Evolutionary conservation across 495 filamentous ascomycete genomes (phyloP).

Genomic region (Aspergillus wentii): DNA sequence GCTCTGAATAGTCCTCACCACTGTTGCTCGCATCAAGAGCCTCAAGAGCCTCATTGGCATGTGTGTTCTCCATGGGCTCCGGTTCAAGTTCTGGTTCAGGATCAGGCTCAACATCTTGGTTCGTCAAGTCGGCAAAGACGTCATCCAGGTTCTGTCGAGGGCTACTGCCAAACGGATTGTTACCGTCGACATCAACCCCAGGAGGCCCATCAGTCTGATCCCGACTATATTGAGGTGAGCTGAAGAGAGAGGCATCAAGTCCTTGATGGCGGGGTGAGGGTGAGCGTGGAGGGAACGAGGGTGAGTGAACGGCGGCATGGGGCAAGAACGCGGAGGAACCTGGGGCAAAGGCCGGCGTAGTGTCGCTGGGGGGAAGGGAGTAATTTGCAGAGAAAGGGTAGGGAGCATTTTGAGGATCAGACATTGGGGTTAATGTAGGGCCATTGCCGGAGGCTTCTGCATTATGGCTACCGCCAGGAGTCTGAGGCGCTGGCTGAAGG

Average conservation of each 20-base stretch:
- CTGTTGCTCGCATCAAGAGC: constrained; percentile 39
- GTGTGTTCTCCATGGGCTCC: constrained; percentile 39
- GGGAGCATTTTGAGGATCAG: constrained; percentile 22
- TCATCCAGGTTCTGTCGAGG: constrained; percentile 41
- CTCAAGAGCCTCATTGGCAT: constrained; percentile 43
- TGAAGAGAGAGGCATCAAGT: constrained; percentile 37
- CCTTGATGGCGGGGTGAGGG: constrained; percentile 29
- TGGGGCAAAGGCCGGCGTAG: constrained; percentile 36
- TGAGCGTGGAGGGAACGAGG: constrained; percentile 37
- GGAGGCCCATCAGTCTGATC: constrained; percentile 17
- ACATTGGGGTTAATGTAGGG: constrained; percentile 32
- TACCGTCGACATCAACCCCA: constrained; percentile 19
- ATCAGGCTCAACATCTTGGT: constrained; percentile 37
- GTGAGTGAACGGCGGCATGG: constrained; percentile 30
- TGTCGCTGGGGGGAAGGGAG: constrained; percentile 31
- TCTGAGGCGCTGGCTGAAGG: constrained; percentile 25
- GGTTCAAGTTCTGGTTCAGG: constrained; percentile 18
- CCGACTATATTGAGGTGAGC: constrained; percentile 31
- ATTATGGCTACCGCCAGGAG: constrained; percentile 18
- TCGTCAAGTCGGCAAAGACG: constrained; percentile 44
- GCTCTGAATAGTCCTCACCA: constrained; percentile 21
- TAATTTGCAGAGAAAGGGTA: constrained; percentile 42
- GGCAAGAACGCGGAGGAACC: constrained; percentile 38
- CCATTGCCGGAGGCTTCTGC: constrained; percentile 18
- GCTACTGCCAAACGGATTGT: constrained; percentile 33